These are phyloP conservation scores for Zea mays DNA, from an alignment of 176 grass and related monocot species.

Conservation along the genomic window DNA sequence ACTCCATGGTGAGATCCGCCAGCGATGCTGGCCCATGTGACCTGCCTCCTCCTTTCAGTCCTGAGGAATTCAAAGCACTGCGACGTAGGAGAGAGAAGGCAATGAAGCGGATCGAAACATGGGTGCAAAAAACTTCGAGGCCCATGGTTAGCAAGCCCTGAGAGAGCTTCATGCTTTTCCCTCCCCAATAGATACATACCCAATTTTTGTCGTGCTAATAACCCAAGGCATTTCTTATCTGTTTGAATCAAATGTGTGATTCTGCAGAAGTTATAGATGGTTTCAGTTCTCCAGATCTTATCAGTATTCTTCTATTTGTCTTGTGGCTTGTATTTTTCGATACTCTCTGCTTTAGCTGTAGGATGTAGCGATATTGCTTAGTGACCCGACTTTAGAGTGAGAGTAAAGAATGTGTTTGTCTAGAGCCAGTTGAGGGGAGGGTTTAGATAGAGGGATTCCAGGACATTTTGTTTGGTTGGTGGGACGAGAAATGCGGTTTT, in stretches of 20 bases:
- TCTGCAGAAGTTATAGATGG: conserved; percentile 23
- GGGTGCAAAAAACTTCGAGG: conserved; percentile 54
- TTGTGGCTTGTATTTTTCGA: background rate
- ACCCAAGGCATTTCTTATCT: conserved; percentile 18
- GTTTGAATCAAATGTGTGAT: conserved; percentile 23
- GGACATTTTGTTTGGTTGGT: background rate
- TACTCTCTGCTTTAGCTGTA: conserved; percentile 7
- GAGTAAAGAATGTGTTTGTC: background rate
- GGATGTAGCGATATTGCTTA: background rate
- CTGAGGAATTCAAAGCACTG: conserved; percentile 47
- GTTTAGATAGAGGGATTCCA: background rate
- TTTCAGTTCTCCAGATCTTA: conserved; percentile 4
- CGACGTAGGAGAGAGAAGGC: conserved; percentile 45
- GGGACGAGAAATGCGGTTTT: background rate
- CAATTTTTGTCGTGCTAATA: conserved; percentile 39
- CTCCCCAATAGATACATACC: conserved; percentile 13
- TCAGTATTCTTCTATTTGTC: background rate
- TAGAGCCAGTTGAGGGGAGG: background rate
- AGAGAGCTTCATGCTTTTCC: conserved; percentile 29
- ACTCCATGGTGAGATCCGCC: conserved; percentile 62
- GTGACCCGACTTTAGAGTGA: background rate
- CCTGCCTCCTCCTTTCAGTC: conserved; percentile 60
- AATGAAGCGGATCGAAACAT: conserved; percentile 62
- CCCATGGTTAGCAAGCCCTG: conserved; percentile 36
- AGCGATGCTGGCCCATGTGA: conserved; percentile 56